Conservation (phyloP, 768 basidiomycete genomes). For the Boletus speciosus region DNA sequence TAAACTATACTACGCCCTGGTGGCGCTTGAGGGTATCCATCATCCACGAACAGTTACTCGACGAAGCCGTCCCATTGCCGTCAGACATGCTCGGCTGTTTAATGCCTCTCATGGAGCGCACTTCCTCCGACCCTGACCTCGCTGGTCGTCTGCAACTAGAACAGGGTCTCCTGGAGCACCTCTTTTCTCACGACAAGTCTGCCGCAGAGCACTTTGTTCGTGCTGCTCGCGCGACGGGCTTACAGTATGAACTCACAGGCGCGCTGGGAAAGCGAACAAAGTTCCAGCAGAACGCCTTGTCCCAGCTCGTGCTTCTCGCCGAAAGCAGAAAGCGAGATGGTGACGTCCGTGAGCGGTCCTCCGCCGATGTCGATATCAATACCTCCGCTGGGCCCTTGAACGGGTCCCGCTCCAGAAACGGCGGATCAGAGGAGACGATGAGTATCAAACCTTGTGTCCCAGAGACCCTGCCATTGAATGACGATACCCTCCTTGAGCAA, state of each 20-base stretch:
- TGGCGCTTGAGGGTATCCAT: too few species aligned
- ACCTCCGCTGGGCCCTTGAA: constrained; percentile 1
- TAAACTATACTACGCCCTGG: too few species aligned
- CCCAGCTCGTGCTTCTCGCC: constrained; percentile 93
- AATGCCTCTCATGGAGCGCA: constrained; percentile 15
- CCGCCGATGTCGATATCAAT: constrained; percentile 2
- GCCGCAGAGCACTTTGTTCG: constrained; percentile 76
- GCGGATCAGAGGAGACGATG: background rate
- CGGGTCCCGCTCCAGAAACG: constrained; percentile 8
- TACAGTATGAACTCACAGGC: constrained; percentile 90
- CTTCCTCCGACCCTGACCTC: constrained; percentile 58
- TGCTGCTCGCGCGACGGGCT: constrained; percentile 70
- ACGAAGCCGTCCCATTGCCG: too few species aligned
- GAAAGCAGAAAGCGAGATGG: constrained; percentile 58
- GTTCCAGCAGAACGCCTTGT: constrained; percentile 81
- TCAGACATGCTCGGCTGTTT: too few species aligned
- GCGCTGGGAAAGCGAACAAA: constrained; percentile 92
- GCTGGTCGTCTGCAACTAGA: constrained; percentile 68
- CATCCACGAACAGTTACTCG: too few species aligned
- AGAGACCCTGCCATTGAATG: constrained; percentile 82
- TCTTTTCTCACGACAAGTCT: constrained; percentile 67
- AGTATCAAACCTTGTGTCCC: constrained; percentile 44
- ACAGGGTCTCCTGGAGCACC: constrained; percentile 74
- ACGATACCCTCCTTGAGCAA: constrained; percentile 93
- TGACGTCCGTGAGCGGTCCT: constrained; percentile 4